Evolutionary conservation across 257 asterid species (phyloP).

Genomic region (Ocimum tenuiflorum): DNA sequence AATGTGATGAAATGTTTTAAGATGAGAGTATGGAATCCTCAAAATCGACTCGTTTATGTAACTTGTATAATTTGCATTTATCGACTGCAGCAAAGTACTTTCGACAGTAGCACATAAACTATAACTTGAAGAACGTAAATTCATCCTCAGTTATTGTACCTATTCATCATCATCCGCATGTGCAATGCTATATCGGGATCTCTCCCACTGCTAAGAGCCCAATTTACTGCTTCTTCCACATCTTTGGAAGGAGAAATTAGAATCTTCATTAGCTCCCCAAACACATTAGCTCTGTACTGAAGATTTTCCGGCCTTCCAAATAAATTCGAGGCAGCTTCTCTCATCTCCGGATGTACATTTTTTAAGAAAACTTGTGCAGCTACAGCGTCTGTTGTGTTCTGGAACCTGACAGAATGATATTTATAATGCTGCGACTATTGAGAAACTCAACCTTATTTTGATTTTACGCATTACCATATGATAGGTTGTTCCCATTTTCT

Average conservation of each 20-base stretch:
- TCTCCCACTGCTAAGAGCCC: constrained; percentile 61
- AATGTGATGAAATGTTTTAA: constrained; percentile 2
- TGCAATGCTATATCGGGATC: constrained; percentile 91
- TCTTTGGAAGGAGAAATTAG: constrained; percentile 70
- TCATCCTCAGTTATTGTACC: constrained; percentile 33
- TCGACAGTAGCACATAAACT: too few relatives aligned
- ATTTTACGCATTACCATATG: constrained; percentile 54
- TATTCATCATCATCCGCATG: constrained; percentile 97
- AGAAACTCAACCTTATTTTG: background rate
- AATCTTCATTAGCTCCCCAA: constrained; percentile 91
- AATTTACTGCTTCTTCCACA: constrained; percentile 55
- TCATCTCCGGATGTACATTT: constrained; percentile 69
- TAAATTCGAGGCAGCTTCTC: constrained; percentile 61
- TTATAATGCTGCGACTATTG: constrained; percentile 2
- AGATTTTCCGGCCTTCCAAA: constrained; percentile 74
- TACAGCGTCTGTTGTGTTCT: constrained; percentile 93
- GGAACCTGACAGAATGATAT: constrained; percentile 57
- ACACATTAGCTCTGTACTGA: constrained; percentile 72
- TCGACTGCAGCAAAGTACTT: too few relatives aligned
- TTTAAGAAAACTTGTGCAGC: constrained; percentile 93
- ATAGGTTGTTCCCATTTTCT: constrained; percentile 80
- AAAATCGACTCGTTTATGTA: too few relatives aligned
- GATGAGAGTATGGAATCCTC: background rate
- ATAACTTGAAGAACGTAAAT: background rate
- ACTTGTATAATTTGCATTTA: background rate